These are phyloP conservation scores for Chlamydomonas reinhardtii DNA, from an alignment of 163 green algal species.

Conservation along the genomic window DNA sequence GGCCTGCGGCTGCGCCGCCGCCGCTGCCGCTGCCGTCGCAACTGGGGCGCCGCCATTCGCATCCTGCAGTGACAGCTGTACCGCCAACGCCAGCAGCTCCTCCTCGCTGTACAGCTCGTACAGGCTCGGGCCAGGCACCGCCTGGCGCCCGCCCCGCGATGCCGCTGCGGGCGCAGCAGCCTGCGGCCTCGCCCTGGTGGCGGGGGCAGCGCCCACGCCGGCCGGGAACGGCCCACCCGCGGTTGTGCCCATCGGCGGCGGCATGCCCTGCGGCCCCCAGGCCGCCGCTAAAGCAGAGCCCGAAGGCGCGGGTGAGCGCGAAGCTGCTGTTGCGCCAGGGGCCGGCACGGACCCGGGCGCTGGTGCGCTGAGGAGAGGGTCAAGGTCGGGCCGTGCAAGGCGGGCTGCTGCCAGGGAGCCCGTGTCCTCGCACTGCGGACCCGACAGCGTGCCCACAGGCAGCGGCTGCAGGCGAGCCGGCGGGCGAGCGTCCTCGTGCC, in stretches of 20 bases:
- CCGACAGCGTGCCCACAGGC: neutral
- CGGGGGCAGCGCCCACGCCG: neutral
- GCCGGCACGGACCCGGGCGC: no score
- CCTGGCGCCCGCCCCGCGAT: neutral
- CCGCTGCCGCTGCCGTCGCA: neutral
- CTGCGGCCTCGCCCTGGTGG: neutral
- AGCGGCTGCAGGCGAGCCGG: neutral
- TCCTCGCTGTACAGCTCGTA: slow-evolving; percentile 42
- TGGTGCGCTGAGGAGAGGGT: no score
- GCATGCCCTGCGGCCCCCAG: neutral
- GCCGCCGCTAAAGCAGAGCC: neutral
- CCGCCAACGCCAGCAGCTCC: slow-evolving; percentile 16
- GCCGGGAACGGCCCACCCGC: neutral
- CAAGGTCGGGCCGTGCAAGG: no score
- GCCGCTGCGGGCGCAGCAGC: neutral
- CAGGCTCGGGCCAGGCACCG: neutral
- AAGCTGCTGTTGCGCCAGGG: no score
- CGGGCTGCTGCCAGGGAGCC: no score
- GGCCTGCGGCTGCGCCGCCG: neutral
- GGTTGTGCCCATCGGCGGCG: neutral
- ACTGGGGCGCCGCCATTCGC: no score
- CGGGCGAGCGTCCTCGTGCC: neutral
- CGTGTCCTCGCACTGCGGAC: neutral
- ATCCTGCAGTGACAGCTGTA: slow-evolving; percentile 34
- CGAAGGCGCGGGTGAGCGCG: no score